Base-by-base conservation (phyloP, 768 basidiomycete species). In the Boletus pseudopeckii region DNA sequence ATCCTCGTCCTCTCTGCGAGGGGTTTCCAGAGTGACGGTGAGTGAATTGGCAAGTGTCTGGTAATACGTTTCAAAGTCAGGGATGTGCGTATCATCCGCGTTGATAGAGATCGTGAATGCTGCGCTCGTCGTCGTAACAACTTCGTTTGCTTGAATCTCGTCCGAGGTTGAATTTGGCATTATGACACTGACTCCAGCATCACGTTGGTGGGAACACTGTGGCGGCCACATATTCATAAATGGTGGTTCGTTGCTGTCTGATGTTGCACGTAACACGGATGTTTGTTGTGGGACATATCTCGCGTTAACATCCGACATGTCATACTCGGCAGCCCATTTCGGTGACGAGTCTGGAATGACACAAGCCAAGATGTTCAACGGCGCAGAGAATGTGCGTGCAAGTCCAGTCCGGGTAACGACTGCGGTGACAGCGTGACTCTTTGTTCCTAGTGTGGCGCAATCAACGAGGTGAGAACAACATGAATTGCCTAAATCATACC, bases 21-120 rank as follows among this genome's bases (percentile, higher is more conserved):
- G 52, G 3, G 26, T 47, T 32, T 17, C 32, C 14, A 64, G n/a
- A 6, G 0, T 22, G 41, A 59, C 18, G 5, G 0, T 11, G 20
- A 64, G 53, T 4, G 26, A 17, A n/a, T 52, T 59, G n/a, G 45
- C n/a, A 20, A 65, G 33, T 1, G 30, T 40, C 46, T 55, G 43
- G 36, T 63, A 65, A n/a, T 41, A 52, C 7, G 49, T 52, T 18
- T 65, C 54, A 39, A 61, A 61, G 20, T 48, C 34, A 14, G 42
- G 14, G 1, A 45, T 24, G 2, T 65, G 54, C 15, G 4, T n/a
- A 6, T 44, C 47, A 9, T 50, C 24, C 28, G 62, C 15, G 18
- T 43, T 10, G 17, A 62, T 15, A 4, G 56, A 48, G 5, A 62
- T 30, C n/a, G 44, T 54, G 43, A 54, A 30, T 14, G 30, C 7